Base-by-base conservation (phyloP, 768 basidiomycete genomes). In the Naganishia onofrii region DNA sequence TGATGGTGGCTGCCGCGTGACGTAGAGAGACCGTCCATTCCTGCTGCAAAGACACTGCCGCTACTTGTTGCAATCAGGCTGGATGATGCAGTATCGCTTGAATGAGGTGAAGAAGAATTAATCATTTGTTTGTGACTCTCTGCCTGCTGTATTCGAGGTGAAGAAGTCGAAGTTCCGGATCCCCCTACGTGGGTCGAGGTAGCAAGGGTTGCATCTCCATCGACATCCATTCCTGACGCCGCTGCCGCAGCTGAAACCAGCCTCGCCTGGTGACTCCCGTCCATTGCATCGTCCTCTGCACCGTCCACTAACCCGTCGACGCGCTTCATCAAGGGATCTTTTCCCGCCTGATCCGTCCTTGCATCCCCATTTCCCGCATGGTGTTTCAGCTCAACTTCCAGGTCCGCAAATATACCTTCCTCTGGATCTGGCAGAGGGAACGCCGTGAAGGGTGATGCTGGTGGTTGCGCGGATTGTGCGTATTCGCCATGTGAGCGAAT, bases 401-500 rank as follows among this genome's bases (percentile, higher is more conserved):
- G 38, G 2, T 63, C 42, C 21, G 15, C 42, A 29, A 63, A 63
- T 42, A 63, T 3, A 12, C 38, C 32, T 44, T 60, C 58, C 42
- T 26, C 54, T 10, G 57, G 46, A 21, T 52, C 56, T 51, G 60
- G 53, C 6, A 72, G 51, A 19, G 76, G 77, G 73, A 81, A 79
- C 21, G 71, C 42, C 23, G 68, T 68, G 74, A 81, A 81, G 1
- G 78, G 77, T 6, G 70, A 57, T 1, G 31, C 34, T 6, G 32
- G 58, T 3, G 80, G 80, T 28, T 64, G 66, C 10, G 74, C 34
- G 28, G 77, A 75, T 74, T 79, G 78, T 23, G 54, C 72, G 70
- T 76, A 81, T 9, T 76, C 77, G 17, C 80, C 80, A 79, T 94
- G 89, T 13, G 92, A 91, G 68, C 90, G 87, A 70, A 93, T 90